A percentile compares a stretch with the other conserved stretches of the same genome.
Conservation (phyloP, 345 rosid species). For the Hibiscus mutabilis region DNA sequence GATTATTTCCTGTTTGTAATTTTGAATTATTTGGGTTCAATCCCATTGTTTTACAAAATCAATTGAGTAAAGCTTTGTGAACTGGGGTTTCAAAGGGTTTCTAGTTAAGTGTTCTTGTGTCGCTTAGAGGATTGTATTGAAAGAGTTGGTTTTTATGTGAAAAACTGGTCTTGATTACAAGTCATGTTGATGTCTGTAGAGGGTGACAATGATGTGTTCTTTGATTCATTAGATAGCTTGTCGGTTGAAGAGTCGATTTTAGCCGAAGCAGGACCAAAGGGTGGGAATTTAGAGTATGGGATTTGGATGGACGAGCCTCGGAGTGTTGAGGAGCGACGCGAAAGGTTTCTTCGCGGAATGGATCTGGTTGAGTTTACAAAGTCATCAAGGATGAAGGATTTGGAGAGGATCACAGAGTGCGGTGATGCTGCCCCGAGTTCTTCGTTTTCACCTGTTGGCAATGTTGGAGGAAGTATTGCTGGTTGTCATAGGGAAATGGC, state of each 20-base stretch:
- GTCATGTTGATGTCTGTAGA: conserved; percentile 47
- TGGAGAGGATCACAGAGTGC: conserved; percentile 38
- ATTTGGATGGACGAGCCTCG: conserved; percentile 56
- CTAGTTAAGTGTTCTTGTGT: background rate
- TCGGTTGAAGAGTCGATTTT: conserved; percentile 26
- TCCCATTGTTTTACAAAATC: background rate
- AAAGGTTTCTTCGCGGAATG: conserved; percentile 42
- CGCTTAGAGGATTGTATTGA: conserved; percentile 14
- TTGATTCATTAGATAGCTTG: conserved; percentile 52
- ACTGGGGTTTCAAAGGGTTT: conserved; percentile 15
- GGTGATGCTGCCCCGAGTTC: conserved; percentile 44
- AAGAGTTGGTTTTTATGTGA: conserved; percentile 27
- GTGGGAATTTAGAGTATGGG: conserved; percentile 23
- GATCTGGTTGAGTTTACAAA: conserved; percentile 32
- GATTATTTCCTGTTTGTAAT: conserved; percentile 22
- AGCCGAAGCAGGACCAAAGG: conserved; percentile 18
- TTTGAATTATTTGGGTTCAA: background rate
- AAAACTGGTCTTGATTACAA: conserved; percentile 26
- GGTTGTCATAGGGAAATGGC: conserved; percentile 35
- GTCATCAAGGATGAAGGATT: conserved; percentile 8
- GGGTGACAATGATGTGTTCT: conserved; percentile 52
- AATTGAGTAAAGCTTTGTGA: conserved; percentile 36
- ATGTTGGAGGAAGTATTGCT: conserved; percentile 19
- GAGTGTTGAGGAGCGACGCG: conserved; percentile 66
- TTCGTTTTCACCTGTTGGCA: conserved; percentile 8